These are phyloP conservation scores for Aspergillus puulaauensis DNA, from an alignment of 2,329 filamentous ascomycete genomes.

Conservation along the genomic window DNA sequence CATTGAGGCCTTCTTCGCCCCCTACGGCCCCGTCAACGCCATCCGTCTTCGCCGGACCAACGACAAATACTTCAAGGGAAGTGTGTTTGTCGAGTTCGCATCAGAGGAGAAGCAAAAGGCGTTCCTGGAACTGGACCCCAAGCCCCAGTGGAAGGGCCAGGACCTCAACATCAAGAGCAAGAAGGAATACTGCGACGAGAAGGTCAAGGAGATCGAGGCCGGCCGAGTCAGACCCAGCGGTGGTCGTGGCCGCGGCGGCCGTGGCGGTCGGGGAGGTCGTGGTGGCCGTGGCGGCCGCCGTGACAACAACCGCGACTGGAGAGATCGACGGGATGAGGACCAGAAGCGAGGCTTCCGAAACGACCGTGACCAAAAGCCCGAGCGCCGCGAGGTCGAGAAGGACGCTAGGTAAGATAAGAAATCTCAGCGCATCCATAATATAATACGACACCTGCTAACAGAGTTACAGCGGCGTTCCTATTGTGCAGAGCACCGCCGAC, in stretches of 20 bases:
- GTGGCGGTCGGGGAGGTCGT: slow-evolving; percentile 45
- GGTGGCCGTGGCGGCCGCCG: slow-evolving; percentile 40
- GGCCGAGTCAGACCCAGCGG: slow-evolving; percentile 65
- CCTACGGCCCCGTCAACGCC: slow-evolving; percentile 74
- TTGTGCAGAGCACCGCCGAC: slow-evolving; percentile 40
- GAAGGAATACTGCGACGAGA: slow-evolving; percentile 79
- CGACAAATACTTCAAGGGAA: slow-evolving; percentile 83
- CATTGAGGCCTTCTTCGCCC: slow-evolving; percentile 85
- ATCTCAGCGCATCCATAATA: neutral
- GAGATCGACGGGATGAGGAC: slow-evolving; percentile 45
- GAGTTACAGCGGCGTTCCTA: slow-evolving; percentile 42
- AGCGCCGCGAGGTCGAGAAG: slow-evolving; percentile 37
- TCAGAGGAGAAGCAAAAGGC: slow-evolving; percentile 74
- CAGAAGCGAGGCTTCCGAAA: slow-evolving; percentile 42
- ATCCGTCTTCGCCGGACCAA: slow-evolving; percentile 82
- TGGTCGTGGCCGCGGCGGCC: slow-evolving; percentile 33
- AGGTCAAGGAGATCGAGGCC: slow-evolving; percentile 68
- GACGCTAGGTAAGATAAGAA: slow-evolving; percentile 39
- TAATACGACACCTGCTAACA: slow-evolving; percentile 17
- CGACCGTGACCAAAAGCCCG: neutral
- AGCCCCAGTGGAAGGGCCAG: slow-evolving; percentile 79
- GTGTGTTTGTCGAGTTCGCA: slow-evolving; percentile 90
- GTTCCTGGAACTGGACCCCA: slow-evolving; percentile 76
- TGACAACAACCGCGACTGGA: slow-evolving; percentile 39
- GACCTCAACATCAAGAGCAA: slow-evolving; percentile 84